Evolutionary conservation across 805 yeast genomes (phyloP).

Genomic region (Cyberlindnera maclurae): DNA sequence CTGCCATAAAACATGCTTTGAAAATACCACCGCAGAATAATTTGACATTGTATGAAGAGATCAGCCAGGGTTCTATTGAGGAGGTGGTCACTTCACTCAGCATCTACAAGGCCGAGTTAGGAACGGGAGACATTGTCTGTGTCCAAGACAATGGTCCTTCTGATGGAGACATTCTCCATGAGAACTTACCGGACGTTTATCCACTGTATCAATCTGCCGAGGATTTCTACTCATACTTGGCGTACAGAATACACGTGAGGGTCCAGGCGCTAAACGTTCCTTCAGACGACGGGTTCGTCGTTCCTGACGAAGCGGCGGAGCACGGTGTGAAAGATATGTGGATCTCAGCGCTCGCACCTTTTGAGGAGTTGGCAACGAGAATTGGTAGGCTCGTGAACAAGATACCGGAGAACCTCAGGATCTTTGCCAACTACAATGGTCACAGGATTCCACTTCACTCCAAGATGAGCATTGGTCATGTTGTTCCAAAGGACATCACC

Average conservation of each 20-base stretch:
- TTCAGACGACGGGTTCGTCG: slow-evolving; percentile 41
- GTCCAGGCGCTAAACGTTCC: slow-evolving; percentile 37
- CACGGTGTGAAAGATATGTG: slow-evolving; percentile 47
- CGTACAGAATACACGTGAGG: slow-evolving; percentile 53
- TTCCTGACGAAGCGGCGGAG: slow-evolving; percentile 20
- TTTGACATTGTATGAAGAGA: slow-evolving; percentile 50
- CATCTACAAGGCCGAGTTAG: slow-evolving; percentile 50
- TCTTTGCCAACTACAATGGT: slow-evolving; percentile 59
- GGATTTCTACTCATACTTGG: slow-evolving; percentile 47
- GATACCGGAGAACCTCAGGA: slow-evolving; percentile 54
- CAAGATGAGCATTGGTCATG: slow-evolving; percentile 25
- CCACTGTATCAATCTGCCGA: slow-evolving; percentile 32
- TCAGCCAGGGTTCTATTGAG: slow-evolving; percentile 47
- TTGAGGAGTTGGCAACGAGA: slow-evolving; percentile 51
- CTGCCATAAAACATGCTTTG: slow-evolving; percentile 35
- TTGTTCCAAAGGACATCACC: slow-evolving; percentile 27
- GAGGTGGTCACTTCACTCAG: slow-evolving; percentile 28
- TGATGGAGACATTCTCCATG: slow-evolving; percentile 5
- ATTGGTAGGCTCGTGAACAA: slow-evolving; percentile 48
- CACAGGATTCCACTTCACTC: slow-evolving; percentile 43
- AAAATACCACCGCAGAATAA: slow-evolving; percentile 29
- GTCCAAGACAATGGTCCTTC: slow-evolving; percentile 21
- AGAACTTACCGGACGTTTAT: slow-evolving; percentile 14
- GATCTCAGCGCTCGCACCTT: slow-evolving; percentile 56
- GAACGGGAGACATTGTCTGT: slow-evolving; percentile 59